Percentiles rank a stretch among this genome's conserved stretches.
These are phyloP conservation scores for Polygonum aviculare DNA, from an alignment of 148 eudicot species.

Conservation along the genomic window DNA sequence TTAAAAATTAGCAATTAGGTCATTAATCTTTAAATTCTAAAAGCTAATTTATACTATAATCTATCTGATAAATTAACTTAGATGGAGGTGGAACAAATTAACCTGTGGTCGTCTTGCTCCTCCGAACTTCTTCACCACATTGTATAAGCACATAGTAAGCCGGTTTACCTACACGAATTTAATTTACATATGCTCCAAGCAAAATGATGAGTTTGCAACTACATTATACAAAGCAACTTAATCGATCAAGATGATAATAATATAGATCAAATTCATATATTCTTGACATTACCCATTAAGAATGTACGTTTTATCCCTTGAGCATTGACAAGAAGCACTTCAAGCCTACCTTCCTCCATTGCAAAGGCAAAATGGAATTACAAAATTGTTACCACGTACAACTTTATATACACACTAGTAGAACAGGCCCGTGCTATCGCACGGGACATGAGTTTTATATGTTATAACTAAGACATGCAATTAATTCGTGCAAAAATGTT, in stretches of 20 bases:
- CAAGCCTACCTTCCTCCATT: slow-evolving; percentile 5
- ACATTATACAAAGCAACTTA: background rate
- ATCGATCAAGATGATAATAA: background rate
- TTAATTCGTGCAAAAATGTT: no score
- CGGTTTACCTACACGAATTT: background rate
- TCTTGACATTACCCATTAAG: background rate
- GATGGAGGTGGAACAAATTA: background rate
- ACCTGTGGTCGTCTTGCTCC: background rate
- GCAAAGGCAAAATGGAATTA: background rate
- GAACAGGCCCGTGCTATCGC: no score
- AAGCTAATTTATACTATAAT: background rate
- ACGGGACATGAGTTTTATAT: no score
- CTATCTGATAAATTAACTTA: no score
- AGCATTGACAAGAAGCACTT: slow-evolving; percentile 6
- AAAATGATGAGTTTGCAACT: background rate
- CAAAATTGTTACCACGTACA: background rate
- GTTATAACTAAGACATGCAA: no score
- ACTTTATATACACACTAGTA: no score
- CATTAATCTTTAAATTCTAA: background rate
- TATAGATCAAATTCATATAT: no score
- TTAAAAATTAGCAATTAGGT: background rate
- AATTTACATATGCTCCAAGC: background rate
- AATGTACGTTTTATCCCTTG: background rate
- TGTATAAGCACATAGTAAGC: slow-evolving; percentile 5
- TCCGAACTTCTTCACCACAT: background rate